phyloP scores from a whole-genome alignment of 306 rosid genomes.

The Prunus mira region DNA sequence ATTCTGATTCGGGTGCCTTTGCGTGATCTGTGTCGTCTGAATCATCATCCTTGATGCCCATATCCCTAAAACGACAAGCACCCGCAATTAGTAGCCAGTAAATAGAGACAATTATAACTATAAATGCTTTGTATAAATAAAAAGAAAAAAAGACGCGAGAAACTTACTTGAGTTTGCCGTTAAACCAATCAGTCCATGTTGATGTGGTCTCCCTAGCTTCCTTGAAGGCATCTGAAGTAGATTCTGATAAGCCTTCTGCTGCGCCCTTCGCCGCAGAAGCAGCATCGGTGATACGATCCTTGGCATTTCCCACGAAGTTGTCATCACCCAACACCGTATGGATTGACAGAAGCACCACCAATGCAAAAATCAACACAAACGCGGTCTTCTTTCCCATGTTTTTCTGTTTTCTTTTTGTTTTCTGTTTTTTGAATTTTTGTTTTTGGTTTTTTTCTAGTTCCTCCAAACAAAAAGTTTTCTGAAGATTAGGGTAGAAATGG shows the following conservation, averaged over 20 bases:
- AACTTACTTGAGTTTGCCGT: constrained; percentile 12
- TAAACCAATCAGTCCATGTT: constrained; percentile 12
- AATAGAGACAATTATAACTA: neutral
- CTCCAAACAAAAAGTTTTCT: neutral
- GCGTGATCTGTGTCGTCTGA: neutral
- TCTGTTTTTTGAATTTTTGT: too few relatives aligned
- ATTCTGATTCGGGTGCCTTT: neutral
- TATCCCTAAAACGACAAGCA: neutral
- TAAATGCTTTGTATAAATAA: neutral
- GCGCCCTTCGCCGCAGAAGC: neutral
- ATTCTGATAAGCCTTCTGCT: neutral
- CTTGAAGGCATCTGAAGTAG: neutral
- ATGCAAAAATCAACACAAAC: neutral
- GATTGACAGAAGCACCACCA: constrained; percentile 18
- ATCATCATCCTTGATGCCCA: neutral
- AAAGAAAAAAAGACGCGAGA: neutral
- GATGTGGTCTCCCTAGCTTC: neutral
- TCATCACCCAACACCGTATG: constrained; percentile 3
- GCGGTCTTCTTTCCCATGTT: constrained; percentile 10
- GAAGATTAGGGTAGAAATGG: neutral
- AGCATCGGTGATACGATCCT: neutral
- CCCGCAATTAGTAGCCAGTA: too few relatives aligned
- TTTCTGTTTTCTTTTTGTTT: neutral
- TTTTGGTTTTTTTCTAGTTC: neutral
- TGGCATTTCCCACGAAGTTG: neutral